Percentiles rank a stretch among this genome's conserved stretches.
Evolutionary conservation across 2,329 filamentous ascomycete genomes (phyloP).

Genomic region (Fusarium sp.): DNA sequence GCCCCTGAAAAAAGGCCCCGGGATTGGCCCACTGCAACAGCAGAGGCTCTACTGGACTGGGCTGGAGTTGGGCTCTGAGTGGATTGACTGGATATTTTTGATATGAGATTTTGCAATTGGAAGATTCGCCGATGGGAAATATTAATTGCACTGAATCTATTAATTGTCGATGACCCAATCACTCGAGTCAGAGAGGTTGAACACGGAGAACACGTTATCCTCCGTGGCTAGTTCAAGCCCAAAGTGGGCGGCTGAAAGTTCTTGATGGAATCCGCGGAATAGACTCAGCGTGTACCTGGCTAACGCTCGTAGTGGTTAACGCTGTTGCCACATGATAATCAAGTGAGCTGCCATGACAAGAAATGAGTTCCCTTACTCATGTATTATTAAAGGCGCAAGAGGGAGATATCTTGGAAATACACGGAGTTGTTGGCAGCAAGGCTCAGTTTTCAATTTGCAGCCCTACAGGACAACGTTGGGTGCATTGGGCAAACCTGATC

Average conservation of each 20-base stretch:
- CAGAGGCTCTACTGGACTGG: background rate
- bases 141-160: background rate
- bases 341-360: background rate
- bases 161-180: conserved; percentile 10
- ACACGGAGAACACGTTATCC: background rate
- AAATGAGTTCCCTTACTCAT: background rate
- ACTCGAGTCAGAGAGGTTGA: background rate
- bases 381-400: background rate
- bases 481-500: conserved; percentile 5
- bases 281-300: conserved; percentile 20
- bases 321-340: conserved; percentile 15
- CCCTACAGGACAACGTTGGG: background rate
- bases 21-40: conserved; percentile 8
- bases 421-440: background rate
- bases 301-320: conserved; percentile 12
- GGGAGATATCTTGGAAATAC: background rate
- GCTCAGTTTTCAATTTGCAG: background rate
- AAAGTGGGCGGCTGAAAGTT: conserved; percentile 13
- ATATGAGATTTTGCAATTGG: background rate
- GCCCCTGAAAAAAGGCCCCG: conserved; percentile 14
- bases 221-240: background rate
- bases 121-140: background rate
- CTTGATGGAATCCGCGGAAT: background rate
- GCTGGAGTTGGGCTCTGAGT: background rate
- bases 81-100: conserved; percentile 2